Percentiles rank a stretch among this genome's conserved stretches.
Evolutionary conservation across 768 basidiomycete species (phyloP).

Genomic region (Tubosaeta sp.): DNA sequence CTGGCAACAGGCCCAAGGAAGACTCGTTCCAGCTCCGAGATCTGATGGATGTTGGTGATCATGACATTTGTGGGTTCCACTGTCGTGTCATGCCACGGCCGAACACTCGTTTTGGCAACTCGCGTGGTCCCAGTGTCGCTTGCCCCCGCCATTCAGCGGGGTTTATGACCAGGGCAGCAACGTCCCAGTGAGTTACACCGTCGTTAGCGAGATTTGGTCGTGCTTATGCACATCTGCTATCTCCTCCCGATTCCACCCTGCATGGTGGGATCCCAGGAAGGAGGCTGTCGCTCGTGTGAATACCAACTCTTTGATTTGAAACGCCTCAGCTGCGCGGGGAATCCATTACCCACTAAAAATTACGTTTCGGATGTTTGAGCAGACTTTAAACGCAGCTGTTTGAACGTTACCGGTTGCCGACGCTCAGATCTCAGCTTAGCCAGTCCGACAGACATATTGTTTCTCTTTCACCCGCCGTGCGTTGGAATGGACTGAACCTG

Average conservation of each 20-base stretch:
- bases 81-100: conserved; percentile 11
- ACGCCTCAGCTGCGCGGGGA: conserved; percentile 1
- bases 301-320: background rate
- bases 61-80: conserved; percentile 10
- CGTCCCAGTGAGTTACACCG: conserved; percentile 9
- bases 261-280: background rate
- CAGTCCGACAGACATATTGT: background rate
- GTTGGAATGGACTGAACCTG: background rate
- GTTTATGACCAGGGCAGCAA: conserved; percentile 4
- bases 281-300: conserved; percentile 14
- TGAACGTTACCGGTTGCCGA: background rate
- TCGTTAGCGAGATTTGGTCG: conserved; percentile 4
- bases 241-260: conserved; percentile 6
- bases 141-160: conserved; percentile 13
- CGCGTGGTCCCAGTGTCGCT: conserved; percentile 5
- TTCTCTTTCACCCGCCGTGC: background rate
- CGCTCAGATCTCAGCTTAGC: background rate
- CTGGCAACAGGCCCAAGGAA: conserved; percentile 2
- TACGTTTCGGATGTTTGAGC: conserved; percentile 14
- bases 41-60: conserved; percentile 17
- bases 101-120: conserved; percentile 1
- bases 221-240: conserved; percentile 5
- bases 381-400: conserved; percentile 9
- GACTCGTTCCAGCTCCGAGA: conserved; percentile 7
- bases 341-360: conserved; percentile 1